Conservation (phyloP, 2,329 filamentous ascomycete species). For the Scedosporium boydii region DNA sequence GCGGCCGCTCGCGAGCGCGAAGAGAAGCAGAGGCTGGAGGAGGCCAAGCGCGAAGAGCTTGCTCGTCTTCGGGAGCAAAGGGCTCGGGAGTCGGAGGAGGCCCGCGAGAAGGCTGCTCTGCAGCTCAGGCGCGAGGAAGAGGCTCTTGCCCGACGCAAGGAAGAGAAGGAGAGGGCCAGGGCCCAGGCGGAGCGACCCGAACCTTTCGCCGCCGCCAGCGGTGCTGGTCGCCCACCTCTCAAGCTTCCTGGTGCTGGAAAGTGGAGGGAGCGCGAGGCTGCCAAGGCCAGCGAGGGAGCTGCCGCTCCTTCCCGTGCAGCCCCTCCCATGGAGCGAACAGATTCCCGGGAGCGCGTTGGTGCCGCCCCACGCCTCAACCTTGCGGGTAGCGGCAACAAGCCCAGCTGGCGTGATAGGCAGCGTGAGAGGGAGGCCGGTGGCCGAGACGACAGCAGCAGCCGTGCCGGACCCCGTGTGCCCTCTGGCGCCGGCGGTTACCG, state of each 20-base stretch:
- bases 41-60: conserved; percentile 66
- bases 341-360: conserved; percentile 35
- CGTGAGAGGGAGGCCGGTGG: conserved; percentile 33
- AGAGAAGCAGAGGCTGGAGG: conserved; percentile 69
- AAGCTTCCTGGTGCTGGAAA: conserved; percentile 25
- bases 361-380: conserved; percentile 55
- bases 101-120: conserved; percentile 51
- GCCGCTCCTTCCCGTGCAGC: conserved; percentile 18
- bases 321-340: conserved; percentile 31
- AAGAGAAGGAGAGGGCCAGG: conserved; percentile 46
- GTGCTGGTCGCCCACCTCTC: conserved; percentile 15
- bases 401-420: conserved; percentile 67
- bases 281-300: conserved; percentile 20
- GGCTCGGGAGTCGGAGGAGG: conserved; percentile 59
- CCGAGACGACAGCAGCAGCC: conserved; percentile 16
- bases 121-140: conserved; percentile 84
- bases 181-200: conserved; percentile 28
- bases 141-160: conserved; percentile 65
- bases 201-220: conserved; percentile 9
- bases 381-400: conserved; percentile 47
- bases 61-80: conserved; percentile 57
- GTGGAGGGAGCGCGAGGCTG: conserved; percentile 32
- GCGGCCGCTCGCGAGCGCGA: conserved; percentile 71
- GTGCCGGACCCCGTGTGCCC: conserved; percentile 23
- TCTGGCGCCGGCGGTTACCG: conserved; percentile 25